A percentile compares a stretch with the other conserved stretches of the same genome.
Evolutionary conservation across 805 yeast species (phyloP).

Genomic region (Gaillardinia entomophila): DNA sequence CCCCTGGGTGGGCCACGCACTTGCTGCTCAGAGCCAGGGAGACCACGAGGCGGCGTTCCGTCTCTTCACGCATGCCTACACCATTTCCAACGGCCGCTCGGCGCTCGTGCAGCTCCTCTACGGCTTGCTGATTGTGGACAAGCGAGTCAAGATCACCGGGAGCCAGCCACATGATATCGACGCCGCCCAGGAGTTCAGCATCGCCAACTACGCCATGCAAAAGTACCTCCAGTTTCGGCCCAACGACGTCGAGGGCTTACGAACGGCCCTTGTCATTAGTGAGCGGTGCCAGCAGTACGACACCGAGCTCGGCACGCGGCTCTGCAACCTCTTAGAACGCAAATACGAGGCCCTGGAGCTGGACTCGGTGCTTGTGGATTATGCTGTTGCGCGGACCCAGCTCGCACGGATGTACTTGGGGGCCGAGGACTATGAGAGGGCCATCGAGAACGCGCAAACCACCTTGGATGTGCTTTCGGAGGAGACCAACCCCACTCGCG

Average conservation of each 20-base stretch:
- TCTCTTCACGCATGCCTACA: conserved; percentile 72
- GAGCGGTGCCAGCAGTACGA: conserved; percentile 69
- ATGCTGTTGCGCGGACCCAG: conserved; percentile 60
- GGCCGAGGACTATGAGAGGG: conserved; percentile 43
- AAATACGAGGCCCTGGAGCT: conserved; percentile 53
- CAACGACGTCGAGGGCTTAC: conserved; percentile 50
- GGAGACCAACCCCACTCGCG: conserved; percentile 15
- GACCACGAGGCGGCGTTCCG: conserved; percentile 45
- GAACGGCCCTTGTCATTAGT: conserved; percentile 46
- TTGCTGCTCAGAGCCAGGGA: conserved; percentile 50
- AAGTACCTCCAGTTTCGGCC: conserved; percentile 62
- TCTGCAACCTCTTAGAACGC: conserved; percentile 47
- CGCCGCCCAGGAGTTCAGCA: conserved; percentile 57
- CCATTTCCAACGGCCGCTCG: conserved; percentile 68
- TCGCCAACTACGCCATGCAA: conserved; percentile 62
- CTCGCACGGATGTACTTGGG: conserved; percentile 71
- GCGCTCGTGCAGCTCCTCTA: conserved; percentile 67
- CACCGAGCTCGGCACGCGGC: conserved; percentile 34
- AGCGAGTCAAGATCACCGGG: conserved; percentile 33
- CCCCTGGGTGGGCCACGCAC: conserved; percentile 86
- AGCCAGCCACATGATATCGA: conserved; percentile 51
- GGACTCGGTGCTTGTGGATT: conserved; percentile 40
- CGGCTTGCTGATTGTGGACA: conserved; percentile 52
- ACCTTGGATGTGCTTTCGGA: conserved; percentile 46
- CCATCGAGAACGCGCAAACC: conserved; percentile 56